A percentile compares a stretch with the other conserved stretches of the same genome.
phyloP scores from a whole-genome alignment of 805 yeast genomes.

The Cyberlindnera saturnus region DNA sequence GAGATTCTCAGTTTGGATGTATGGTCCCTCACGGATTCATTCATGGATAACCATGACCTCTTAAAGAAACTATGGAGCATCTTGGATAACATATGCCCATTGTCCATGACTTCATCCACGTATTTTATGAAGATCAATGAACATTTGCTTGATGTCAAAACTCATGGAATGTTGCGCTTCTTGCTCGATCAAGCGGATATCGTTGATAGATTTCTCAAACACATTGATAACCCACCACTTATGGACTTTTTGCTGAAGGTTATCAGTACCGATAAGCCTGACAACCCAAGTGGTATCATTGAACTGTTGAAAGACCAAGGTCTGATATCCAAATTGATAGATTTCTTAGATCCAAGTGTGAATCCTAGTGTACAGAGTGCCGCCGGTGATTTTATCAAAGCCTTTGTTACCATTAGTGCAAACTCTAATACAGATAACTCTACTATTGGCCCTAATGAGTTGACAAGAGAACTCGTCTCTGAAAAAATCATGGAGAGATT shows the following conservation, averaged over 20 bases:
- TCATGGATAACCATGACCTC: constrained; percentile 66
- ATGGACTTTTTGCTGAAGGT: constrained; percentile 90
- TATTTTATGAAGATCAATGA: constrained; percentile 90
- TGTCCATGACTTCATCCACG: constrained; percentile 73
- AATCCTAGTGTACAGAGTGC: constrained; percentile 80
- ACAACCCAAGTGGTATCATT: constrained; percentile 80
- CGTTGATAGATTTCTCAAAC: constrained; percentile 75
- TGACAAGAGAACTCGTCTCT: constrained; percentile 86
- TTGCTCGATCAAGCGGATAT: constrained; percentile 61
- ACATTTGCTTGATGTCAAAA: constrained; percentile 81
- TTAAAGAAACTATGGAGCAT: constrained; percentile 74
- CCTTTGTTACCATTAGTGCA: constrained; percentile 89
- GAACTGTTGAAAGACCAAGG: constrained; percentile 67
- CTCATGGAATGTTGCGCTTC: constrained; percentile 69
- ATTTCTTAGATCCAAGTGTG: constrained; percentile 61
- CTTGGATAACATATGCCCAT: constrained; percentile 59
- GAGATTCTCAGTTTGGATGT: constrained; percentile 89
- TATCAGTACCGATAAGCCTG: constrained; percentile 89
- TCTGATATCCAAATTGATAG: constrained; percentile 66
- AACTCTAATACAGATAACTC: constrained; percentile 85
- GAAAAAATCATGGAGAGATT: constrained; percentile 59
- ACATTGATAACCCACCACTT: constrained; percentile 87
- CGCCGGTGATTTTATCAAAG: constrained; percentile 92
- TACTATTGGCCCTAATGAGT: constrained; percentile 92
- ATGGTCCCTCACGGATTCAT: constrained; percentile 88